These are phyloP conservation scores for Russula lepida DNA, from an alignment of 768 basidiomycete species.

Conservation along the genomic window DNA sequence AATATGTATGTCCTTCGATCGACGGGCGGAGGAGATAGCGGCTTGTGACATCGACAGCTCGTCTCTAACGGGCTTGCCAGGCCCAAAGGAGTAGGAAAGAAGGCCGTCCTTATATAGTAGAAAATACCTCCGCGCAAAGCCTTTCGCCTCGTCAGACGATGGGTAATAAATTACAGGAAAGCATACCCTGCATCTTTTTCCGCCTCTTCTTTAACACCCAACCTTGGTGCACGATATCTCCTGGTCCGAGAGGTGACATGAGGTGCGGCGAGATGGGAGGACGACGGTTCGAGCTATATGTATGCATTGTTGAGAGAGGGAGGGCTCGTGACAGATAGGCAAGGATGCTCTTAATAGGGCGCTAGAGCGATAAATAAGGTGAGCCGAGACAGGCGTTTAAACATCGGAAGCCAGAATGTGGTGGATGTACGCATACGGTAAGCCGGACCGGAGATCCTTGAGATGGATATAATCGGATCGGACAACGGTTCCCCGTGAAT, in stretches of 20 bases:
- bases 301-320: not conserved
- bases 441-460: conserved; percentile 4
- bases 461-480: conserved; percentile 6
- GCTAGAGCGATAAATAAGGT: not conserved
- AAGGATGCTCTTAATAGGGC: not conserved
- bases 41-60: conserved; percentile 54
- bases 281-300: not conserved
- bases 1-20: conserved; percentile 72
- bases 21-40: conserved; percentile 68
- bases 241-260: not conserved
- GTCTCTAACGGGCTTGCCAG: conserved; percentile 64
- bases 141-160: conserved; percentile 30
- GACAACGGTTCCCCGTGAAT: not conserved
- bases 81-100: conserved; percentile 69
- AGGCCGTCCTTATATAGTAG: conserved; percentile 56
- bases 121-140: conserved; percentile 82
- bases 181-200: conserved; percentile 80
- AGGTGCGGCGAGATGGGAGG: not conserved
- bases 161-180: not conserved
- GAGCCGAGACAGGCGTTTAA: not conserved
- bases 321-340: not conserved
- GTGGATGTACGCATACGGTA: no score
- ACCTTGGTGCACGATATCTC: conserved; percentile 47
- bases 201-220: conserved; percentile 83
- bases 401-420: no score